phyloP scores from a whole-genome alignment of 805 yeast species.

The Pichia rugopelliculosa region DNA sequence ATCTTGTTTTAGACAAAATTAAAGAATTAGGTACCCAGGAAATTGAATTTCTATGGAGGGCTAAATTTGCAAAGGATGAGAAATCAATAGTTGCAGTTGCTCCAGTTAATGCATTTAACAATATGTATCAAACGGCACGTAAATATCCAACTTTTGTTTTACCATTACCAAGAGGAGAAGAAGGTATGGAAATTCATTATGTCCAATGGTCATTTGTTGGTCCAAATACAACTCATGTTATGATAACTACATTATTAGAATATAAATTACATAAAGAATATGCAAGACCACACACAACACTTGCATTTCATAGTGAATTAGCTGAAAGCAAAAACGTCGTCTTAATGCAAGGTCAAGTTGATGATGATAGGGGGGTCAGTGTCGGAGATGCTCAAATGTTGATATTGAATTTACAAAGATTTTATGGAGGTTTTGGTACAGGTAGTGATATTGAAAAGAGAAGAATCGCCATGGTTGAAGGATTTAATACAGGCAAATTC shows the following conservation, averaged over 20 bases:
- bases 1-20: slow-evolving; percentile 62
- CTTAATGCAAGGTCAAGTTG: slow-evolving; percentile 82
- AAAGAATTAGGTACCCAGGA: slow-evolving; percentile 49
- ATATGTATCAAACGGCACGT: slow-evolving; percentile 57
- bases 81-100: slow-evolving; percentile 60
- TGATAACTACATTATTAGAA: slow-evolving; percentile 87
- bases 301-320: slow-evolving; percentile 80
- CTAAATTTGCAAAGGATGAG: slow-evolving; percentile 62
- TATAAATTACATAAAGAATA: slow-evolving; percentile 83
- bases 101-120: slow-evolving; percentile 50
- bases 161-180: slow-evolving; percentile 68
- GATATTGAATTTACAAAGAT: slow-evolving; percentile 69
- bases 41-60: slow-evolving; percentile 80
- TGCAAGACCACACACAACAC: slow-evolving; percentile 92
- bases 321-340: slow-evolving; percentile 51
- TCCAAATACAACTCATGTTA: slow-evolving; percentile 74
- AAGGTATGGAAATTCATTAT: slow-evolving; percentile 69
- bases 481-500: slow-evolving; percentile 73
- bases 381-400: slow-evolving; percentile 73
- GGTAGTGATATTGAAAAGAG: slow-evolving; percentile 35
- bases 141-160: slow-evolving; percentile 78
- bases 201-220: slow-evolving; percentile 93
- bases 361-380: slow-evolving; percentile 58
- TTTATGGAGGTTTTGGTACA: slow-evolving; percentile 62
- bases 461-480: slow-evolving; percentile 51